Evolutionary conservation across 2,329 filamentous ascomycete species (phyloP).

Genomic region (Fusarium sp.): DNA sequence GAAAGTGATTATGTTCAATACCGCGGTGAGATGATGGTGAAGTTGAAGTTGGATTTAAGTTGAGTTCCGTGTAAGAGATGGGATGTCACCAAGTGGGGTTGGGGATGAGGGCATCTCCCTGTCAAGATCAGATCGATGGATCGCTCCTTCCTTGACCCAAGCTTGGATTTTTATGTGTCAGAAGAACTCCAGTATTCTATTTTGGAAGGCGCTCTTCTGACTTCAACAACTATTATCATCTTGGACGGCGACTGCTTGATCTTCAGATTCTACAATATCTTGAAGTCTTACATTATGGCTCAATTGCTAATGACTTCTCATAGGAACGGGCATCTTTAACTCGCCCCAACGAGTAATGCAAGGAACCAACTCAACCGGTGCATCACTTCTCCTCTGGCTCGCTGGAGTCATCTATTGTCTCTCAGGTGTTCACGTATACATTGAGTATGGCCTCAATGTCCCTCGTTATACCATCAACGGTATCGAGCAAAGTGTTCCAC

Average conservation of each 20-base stretch:
- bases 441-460: constrained; percentile 62
- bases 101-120: not conserved
- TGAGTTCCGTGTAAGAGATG: constrained; percentile 6
- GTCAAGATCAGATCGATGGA: constrained; percentile 26
- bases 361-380: constrained; percentile 50
- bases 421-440: constrained; percentile 53
- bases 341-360: constrained; percentile 51
- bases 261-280: not conserved
- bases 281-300: not conserved
- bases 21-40: not conserved
- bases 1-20: not conserved
- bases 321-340: constrained; percentile 55
- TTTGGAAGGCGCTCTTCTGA: not conserved
- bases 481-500: constrained; percentile 56
- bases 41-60: constrained; percentile 43
- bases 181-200: not conserved
- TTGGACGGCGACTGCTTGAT: not conserved
- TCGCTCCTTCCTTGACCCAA: constrained; percentile 27
- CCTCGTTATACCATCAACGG: constrained; percentile 56
- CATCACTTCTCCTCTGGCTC: constrained; percentile 56
- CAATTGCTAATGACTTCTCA: constrained; percentile 22
- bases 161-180: constrained; percentile 35
- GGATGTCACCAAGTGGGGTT: constrained; percentile 41
- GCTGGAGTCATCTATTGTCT: constrained; percentile 55
- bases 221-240: not conserved